These are phyloP conservation scores for Delitschia confertaspora DNA, from an alignment of 495 filamentous ascomycete species.

Conservation along the genomic window DNA sequence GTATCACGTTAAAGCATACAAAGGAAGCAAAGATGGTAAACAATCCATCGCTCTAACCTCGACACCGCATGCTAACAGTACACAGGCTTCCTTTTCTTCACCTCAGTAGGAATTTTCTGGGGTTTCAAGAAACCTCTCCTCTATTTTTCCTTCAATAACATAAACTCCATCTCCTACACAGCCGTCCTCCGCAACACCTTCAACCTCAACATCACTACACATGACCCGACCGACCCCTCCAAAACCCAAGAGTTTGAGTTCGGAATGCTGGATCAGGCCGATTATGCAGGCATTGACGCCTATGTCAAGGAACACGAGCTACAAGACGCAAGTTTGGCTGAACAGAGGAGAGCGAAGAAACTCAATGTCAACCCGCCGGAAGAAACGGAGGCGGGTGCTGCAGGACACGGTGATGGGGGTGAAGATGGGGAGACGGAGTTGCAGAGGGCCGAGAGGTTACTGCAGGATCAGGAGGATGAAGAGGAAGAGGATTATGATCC, in stretches of 20 bases:
- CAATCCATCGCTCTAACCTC: conserved; percentile 6
- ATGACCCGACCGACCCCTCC: conserved; percentile 25
- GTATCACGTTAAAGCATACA: conserved; percentile 84
- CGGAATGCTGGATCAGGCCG: conserved; percentile 39
- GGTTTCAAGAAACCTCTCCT: conserved; percentile 91
- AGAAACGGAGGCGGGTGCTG: conserved; percentile 39
- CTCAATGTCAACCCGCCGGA: conserved; percentile 58
- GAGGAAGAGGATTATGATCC: conserved; percentile 62
- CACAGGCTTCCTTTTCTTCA: conserved; percentile 77
- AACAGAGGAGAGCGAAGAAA: conserved; percentile 72
- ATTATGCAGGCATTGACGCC: conserved; percentile 61
- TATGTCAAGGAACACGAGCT: conserved; percentile 76
- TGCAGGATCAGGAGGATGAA: conserved; percentile 60
- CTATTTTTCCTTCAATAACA: conserved; percentile 70
- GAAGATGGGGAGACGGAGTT: conserved; percentile 47
- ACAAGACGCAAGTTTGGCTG: conserved; percentile 88
- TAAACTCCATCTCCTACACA: conserved; percentile 79
- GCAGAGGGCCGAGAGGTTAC: conserved; percentile 58
- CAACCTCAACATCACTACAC: conserved; percentile 70
- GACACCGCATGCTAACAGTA: not conserved
- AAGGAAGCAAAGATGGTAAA: conserved; percentile 82
- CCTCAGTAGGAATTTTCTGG: conserved; percentile 79
- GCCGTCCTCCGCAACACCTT: conserved; percentile 87
- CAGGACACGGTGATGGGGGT: conserved; percentile 32
- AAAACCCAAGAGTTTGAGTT: conserved; percentile 34